Conservation (phyloP, 192 early-diverging fungal genomes). For the Haplosporangium gracile region DNA sequence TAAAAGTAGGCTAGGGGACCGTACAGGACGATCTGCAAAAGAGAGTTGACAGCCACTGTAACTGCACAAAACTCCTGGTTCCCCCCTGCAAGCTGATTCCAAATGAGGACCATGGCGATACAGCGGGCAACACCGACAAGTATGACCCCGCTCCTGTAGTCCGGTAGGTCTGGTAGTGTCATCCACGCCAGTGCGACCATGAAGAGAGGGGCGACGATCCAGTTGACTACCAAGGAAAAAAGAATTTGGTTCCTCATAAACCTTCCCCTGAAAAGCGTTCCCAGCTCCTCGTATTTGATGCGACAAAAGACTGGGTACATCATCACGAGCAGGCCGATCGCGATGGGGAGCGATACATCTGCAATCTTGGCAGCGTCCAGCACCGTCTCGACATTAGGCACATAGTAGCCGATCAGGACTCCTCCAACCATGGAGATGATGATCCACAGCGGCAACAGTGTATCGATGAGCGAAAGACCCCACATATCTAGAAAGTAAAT, state of each 20-base stretch:
- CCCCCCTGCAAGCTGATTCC: slow-evolving; percentile 77
- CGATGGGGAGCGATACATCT: slow-evolving; percentile 78
- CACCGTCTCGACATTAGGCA: slow-evolving; percentile 61
- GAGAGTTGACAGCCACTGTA: slow-evolving; percentile 76
- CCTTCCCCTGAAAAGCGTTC: slow-evolving; percentile 48
- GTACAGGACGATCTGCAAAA: slow-evolving; percentile 76
- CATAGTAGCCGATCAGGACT: slow-evolving; percentile 61
- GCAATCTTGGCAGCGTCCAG: slow-evolving; percentile 70
- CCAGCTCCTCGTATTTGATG: slow-evolving; percentile 64
- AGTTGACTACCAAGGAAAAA: slow-evolving; percentile 74
- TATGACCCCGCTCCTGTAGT: slow-evolving; percentile 76
- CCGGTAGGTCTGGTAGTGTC: slow-evolving; percentile 72
- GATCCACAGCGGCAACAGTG: slow-evolving; percentile 27
- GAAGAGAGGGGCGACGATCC: slow-evolving; percentile 74
- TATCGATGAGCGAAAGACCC: background rate
- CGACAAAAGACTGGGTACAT: slow-evolving; percentile 82
- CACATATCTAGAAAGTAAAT: background rate
- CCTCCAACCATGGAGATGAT: slow-evolving; percentile 44
- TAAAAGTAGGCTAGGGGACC: slow-evolving; percentile 72
- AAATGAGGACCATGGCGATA: slow-evolving; percentile 87
- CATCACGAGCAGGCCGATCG: slow-evolving; percentile 76
- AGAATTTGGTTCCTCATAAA: slow-evolving; percentile 67
- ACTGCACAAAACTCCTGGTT: slow-evolving; percentile 78
- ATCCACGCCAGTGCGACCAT: slow-evolving; percentile 80
- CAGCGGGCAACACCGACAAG: slow-evolving; percentile 66